These are phyloP conservation scores for Circinella umbellata DNA, from an alignment of 371 early-diverging fungal genomes.

Conservation along the genomic window DNA sequence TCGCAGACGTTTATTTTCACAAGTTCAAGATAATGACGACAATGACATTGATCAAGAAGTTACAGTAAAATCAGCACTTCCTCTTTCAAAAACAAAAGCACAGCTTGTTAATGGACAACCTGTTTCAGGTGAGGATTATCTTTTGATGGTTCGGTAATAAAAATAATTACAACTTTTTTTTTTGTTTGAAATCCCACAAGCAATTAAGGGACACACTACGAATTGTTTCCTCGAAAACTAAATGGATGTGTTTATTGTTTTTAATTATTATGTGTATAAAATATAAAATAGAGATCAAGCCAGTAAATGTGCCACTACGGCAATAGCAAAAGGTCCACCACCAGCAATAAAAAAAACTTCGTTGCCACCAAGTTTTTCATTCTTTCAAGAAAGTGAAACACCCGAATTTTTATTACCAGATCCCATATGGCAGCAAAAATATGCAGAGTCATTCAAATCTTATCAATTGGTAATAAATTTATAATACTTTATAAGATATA, in stretches of 20 bases:
- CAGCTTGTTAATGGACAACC: constrained; percentile 48
- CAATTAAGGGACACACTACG: too few relatives aligned
- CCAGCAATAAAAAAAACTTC: constrained; percentile 27
- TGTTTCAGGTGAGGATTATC: constrained; percentile 51
- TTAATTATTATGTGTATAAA: too few relatives aligned
- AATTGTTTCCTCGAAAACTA: too few relatives aligned
- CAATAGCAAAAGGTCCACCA: constrained; percentile 24
- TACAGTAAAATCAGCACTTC: constrained; percentile 27
- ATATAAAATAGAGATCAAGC: constrained; percentile 36
- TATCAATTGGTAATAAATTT: constrained; percentile 31
- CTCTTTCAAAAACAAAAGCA: constrained; percentile 33
- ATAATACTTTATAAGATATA: neutral
- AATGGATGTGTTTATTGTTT: too few relatives aligned
- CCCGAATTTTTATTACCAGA: constrained; percentile 17
- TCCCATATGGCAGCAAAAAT: constrained; percentile 35
- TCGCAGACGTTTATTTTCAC: neutral
- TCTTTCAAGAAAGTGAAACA: constrained; percentile 13
- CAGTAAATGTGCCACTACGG: constrained; percentile 30
- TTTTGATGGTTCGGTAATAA: constrained; percentile 48
- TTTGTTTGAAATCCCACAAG: neutral
- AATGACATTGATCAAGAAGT: constrained; percentile 7
- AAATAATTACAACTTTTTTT: neutral
- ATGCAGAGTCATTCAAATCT: constrained; percentile 26
- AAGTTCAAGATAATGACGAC: neutral
- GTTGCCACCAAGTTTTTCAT: constrained; percentile 35